Percentiles rank a stretch among this genome's conserved stretches.
These are phyloP conservation scores for Cutaneotrichosporon sp. DNA, from an alignment of 1,284 basidiomycete species.

Conservation along the genomic window DNA sequence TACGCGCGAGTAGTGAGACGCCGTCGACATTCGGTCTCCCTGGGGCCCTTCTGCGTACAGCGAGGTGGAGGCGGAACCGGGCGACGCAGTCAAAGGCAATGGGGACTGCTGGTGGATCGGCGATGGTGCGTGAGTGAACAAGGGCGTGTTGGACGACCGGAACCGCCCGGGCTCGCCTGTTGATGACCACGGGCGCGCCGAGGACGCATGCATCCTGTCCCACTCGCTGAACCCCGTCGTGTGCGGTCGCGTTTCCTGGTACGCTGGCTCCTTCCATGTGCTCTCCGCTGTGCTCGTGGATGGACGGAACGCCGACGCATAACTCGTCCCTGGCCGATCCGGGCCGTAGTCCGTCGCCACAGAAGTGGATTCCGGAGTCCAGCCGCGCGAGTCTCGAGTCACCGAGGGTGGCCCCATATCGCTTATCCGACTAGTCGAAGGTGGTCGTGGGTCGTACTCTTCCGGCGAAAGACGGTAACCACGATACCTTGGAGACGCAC, in stretches of 20 bases:
- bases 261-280: constrained; percentile 6
- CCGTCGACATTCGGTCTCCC: constrained; percentile 47
- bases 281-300: neutral
- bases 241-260: constrained; percentile 4
- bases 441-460: neutral
- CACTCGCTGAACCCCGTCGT: constrained; percentile 7
- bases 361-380: constrained; percentile 5
- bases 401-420: neutral
- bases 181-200: constrained; percentile 9
- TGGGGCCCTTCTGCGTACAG: constrained; percentile 10
- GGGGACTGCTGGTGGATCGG: constrained; percentile 1
- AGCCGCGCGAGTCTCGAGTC: constrained; percentile 1
- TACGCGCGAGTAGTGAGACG: constrained; percentile 72
- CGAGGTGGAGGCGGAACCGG: neutral
- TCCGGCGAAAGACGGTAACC: neutral
- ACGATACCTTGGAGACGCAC: neutral
- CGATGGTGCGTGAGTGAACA: constrained; percentile 12
- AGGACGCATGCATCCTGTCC: constrained; percentile 1
- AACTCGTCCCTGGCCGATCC: neutral
- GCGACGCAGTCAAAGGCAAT: constrained; percentile 10
- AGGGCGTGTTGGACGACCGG: neutral
- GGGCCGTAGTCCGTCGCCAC: neutral
- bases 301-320: neutral
- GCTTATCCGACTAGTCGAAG: neutral
- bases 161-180: constrained; percentile 1